Evolutionary conservation across 2,329 filamentous ascomycete genomes (phyloP).

Genomic region (Phialophora verrucosa): DNA sequence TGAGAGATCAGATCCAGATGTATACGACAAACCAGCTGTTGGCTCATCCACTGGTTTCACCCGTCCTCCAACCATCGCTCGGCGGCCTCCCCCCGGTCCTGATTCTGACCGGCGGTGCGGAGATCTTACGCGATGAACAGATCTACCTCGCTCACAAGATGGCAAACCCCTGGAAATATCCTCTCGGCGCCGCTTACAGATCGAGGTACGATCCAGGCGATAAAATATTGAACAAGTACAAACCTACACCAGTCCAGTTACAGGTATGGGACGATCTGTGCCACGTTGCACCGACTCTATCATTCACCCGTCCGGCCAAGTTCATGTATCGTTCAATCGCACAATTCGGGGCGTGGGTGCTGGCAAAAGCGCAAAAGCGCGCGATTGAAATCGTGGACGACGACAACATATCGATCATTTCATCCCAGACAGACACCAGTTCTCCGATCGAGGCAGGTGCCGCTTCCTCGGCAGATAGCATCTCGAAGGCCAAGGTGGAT

Average conservation of each 20-base stretch:
- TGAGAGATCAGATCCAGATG: slow-evolving; percentile 93
- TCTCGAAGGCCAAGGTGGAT: slow-evolving; percentile 35
- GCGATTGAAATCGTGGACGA: slow-evolving; percentile 83
- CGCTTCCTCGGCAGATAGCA: slow-evolving; percentile 29
- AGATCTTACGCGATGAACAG: slow-evolving; percentile 90
- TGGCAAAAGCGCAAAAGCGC: slow-evolving; percentile 79
- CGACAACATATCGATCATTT: slow-evolving; percentile 76
- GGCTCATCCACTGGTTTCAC: slow-evolving; percentile 86
- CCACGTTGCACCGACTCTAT: slow-evolving; percentile 89
- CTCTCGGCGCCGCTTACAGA: slow-evolving; percentile 68
- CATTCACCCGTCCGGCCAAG: slow-evolving; percentile 93
- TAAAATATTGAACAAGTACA: slow-evolving; percentile 66
- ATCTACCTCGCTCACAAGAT: slow-evolving; percentile 95
- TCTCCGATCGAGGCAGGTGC: slow-evolving; percentile 32
- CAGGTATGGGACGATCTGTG: slow-evolving; percentile 97
- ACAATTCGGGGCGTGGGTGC: slow-evolving; percentile 90
- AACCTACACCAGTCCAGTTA: slow-evolving; percentile 87
- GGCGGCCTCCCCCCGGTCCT: slow-evolving; percentile 88
- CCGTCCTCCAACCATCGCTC: slow-evolving; percentile 82
- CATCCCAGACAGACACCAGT: slow-evolving; percentile 59
- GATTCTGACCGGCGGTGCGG: slow-evolving; percentile 85
- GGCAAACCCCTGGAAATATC: slow-evolving; percentile 78
- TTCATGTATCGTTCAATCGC: slow-evolving; percentile 92
- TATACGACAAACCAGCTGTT: slow-evolving; percentile 84
- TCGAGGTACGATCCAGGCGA: slow-evolving; percentile 65